Evolutionary conservation across 208 protist genomes (phyloP), one percentile per base, ranked within the genome.

Genomic region (Trypanosoma caninum): DNA sequence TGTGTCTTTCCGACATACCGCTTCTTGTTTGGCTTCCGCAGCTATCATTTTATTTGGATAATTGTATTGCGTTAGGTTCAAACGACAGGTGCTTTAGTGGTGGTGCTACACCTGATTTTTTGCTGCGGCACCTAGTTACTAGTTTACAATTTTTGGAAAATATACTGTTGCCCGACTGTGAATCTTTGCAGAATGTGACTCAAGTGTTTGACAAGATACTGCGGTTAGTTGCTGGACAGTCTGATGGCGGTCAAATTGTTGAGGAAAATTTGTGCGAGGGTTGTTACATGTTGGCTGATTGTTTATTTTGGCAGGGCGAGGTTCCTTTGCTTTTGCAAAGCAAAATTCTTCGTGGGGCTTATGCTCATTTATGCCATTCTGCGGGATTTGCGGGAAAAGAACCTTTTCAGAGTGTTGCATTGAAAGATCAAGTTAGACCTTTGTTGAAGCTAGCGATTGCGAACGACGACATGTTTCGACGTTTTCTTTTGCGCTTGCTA

Each of bases 381-480:
- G 13, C 30, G 30, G 13, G 9, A n/a, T 16, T 25, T 11, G 44
- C 16, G 7, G 35, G 42, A 13, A 37, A 38, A 45, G 45, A 30
- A 1, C 13, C 42, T 57, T n/a, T 3, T 56, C 23, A 0, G 11
- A 2, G n/a, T 42, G 34, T 10, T 33, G 25, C 0, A 23, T 27
- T 10, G 2, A 2, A 33, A 53, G n/a, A 14, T 14, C 35, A 46
- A 38, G 27, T 37, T 30, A 14, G 30, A 16, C 40, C 59, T 37
- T 7, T 61, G 13, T 61, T 75, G 11, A 47, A 30, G 25, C 40
- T 91, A 18, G 46, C 42, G 3, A 31, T 87, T 33, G 13, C 22
- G 13, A 68, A 84, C 65, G 84, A 91, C 47, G 78, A 91, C 51
- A 64, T 22, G 22, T 82, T 82, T 47, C 72, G 83, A 0, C 70